Conservation (phyloP, 495 filamentous ascomycete genomes). For the Talaromyces borbonicus region DNA sequence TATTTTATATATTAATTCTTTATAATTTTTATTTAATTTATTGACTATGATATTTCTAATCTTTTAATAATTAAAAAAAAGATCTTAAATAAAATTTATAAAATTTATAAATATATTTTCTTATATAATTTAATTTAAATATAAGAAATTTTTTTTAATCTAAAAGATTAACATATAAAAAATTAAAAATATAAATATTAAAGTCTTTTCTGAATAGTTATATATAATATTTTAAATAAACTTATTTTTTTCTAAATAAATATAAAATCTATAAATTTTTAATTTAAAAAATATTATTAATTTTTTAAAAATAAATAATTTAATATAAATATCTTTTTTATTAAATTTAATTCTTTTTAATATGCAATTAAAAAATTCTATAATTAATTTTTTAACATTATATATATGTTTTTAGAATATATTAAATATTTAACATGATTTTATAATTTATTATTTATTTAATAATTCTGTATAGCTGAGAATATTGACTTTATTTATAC, state of each 20-base stretch:
- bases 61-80: constrained; percentile 10
- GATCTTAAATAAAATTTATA: constrained; percentile 7
- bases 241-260: constrained; percentile 7
- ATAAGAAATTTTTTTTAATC: neutral
- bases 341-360: constrained; percentile 3
- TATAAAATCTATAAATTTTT: constrained; percentile 5
- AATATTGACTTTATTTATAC: constrained; percentile 2
- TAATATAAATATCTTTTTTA: constrained; percentile 7
- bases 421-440: constrained; percentile 5
- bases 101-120: constrained; percentile 7
- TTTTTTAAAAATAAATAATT: constrained; percentile 6
- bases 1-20: neutral
- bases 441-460: neutral
- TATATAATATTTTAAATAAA: constrained; percentile 5
- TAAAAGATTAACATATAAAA: constrained; percentile 3
- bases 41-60: neutral
- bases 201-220: neutral
- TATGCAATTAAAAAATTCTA: constrained; percentile 9
- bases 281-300: constrained; percentile 5
- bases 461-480: constrained; percentile 1
- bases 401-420: constrained; percentile 10
- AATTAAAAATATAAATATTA: neutral
- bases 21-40: neutral
- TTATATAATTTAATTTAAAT: constrained; percentile 10
- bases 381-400: constrained; percentile 8